Evolutionary conservation across 768 basidiomycete genomes (phyloP).

Genomic region (Termitomyces eurrhizus): DNA sequence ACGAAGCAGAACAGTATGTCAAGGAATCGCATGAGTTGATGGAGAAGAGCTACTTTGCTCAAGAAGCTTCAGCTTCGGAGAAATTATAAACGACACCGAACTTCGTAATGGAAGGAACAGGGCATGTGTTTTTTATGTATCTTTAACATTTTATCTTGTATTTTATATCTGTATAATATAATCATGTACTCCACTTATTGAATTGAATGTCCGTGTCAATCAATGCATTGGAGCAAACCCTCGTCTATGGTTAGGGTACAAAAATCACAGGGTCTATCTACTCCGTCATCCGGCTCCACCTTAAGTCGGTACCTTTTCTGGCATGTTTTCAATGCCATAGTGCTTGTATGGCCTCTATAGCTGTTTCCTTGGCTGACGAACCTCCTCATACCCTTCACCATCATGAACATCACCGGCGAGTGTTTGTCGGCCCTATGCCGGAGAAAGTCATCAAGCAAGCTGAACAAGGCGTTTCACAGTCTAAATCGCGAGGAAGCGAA

Average conservation of each 20-base stretch:
- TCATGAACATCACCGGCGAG: slow-evolving; percentile 36
- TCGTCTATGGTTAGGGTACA: slow-evolving; percentile 1
- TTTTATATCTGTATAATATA: not conserved
- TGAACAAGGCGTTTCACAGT: slow-evolving; percentile 22
- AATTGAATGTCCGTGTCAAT: not conserved
- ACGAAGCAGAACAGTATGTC: slow-evolving; percentile 64
- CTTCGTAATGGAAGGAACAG: not conserved
- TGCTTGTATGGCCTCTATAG: slow-evolving; percentile 16
- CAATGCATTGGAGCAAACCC: not conserved
- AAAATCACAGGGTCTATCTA: not conserved
- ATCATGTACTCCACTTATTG: not conserved
- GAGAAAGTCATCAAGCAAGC: slow-evolving; percentile 44
- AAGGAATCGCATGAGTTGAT: slow-evolving; percentile 56
- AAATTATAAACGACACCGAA: slow-evolving; percentile 1
- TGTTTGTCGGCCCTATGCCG: slow-evolving; percentile 79
- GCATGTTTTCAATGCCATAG: slow-evolving; percentile 1
- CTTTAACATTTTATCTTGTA: not conserved
- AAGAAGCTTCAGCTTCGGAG: slow-evolving; percentile 2
- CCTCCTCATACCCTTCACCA: slow-evolving; percentile 19
- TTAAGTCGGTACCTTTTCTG: not conserved
- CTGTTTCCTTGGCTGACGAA: slow-evolving; percentile 11
- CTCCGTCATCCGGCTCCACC: slow-evolving; percentile 3
- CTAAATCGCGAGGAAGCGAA: slow-evolving; percentile 20
- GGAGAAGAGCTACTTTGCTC: slow-evolving; percentile 22
- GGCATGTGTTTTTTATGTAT: not conserved